These are phyloP conservation scores for Claviceps digitariae DNA, from an alignment of 2,329 filamentous ascomycete genomes.

Conservation along the genomic window DNA sequence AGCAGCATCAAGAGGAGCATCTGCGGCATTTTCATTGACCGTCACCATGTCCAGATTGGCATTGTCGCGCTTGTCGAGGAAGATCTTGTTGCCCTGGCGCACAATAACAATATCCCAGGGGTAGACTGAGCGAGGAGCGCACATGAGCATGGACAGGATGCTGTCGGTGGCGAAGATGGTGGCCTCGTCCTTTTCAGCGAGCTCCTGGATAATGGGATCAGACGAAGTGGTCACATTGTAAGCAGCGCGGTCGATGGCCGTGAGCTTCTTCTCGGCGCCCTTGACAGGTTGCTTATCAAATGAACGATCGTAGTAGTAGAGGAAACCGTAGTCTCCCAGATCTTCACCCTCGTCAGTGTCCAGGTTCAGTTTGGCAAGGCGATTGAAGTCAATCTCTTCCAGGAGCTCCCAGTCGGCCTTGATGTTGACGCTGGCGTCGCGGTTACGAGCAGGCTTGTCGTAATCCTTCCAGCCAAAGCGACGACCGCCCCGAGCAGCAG, in stretches of 20 bases:
- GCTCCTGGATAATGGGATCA: slow-evolving; percentile 92
- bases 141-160: slow-evolving; percentile 99
- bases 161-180: slow-evolving; percentile 95
- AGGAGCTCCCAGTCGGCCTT: slow-evolving; percentile 90
- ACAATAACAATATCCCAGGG: slow-evolving; percentile 96
- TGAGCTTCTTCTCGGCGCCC: slow-evolving; percentile 74
- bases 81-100: slow-evolving; percentile 90
- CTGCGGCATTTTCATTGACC: slow-evolving; percentile 96
- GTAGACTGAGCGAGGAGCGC: slow-evolving; percentile 89
- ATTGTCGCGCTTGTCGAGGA: slow-evolving; percentile 95
- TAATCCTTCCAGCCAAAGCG: slow-evolving; percentile 98
- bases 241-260: slow-evolving; percentile 79
- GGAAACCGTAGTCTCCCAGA: slow-evolving; percentile 87
- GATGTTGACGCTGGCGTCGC: slow-evolving; percentile 91
- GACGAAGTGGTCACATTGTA: slow-evolving; percentile 97
- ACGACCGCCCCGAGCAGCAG: slow-evolving; percentile 59
- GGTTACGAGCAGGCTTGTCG: slow-evolving; percentile 93
- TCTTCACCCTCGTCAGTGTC: slow-evolving; percentile 93
- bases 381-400: slow-evolving; percentile 97
- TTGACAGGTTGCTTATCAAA: slow-evolving; percentile 93
- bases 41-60: slow-evolving; percentile 93
- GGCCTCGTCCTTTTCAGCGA: slow-evolving; percentile 89
- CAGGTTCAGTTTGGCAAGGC: slow-evolving; percentile 87
- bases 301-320: slow-evolving; percentile 94
- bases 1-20: slow-evolving; percentile 80